Conservation (phyloP, 2,329 filamentous ascomycete genomes). For the Hirsutella minnesotensis region DNA sequence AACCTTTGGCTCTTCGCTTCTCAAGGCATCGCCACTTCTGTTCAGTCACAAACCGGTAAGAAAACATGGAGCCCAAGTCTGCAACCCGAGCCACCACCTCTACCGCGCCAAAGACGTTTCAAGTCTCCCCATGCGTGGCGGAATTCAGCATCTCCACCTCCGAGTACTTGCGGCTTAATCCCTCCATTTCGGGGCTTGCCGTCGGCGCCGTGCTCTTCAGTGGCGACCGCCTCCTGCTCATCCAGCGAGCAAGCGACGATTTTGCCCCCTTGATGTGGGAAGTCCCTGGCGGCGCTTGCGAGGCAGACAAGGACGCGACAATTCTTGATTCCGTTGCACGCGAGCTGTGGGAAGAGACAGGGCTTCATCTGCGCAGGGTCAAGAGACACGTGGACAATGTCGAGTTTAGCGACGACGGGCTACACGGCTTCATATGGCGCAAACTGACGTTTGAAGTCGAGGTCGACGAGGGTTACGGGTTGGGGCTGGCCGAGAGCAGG, state of each 20-base stretch:
- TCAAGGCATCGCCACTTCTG: too few relatives aligned
- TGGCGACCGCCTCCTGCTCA: constrained; percentile 1
- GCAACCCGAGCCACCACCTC: too few relatives aligned
- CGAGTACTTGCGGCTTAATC: constrained; percentile 1
- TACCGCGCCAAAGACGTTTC: too few relatives aligned
- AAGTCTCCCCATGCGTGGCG: not conserved
- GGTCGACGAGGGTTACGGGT: constrained; percentile 1
- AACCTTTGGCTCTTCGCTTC: too few relatives aligned
- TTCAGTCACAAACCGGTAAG: too few relatives aligned
- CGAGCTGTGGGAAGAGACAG: constrained; percentile 5
- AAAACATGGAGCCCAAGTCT: too few relatives aligned
- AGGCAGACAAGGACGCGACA: constrained; percentile 2
- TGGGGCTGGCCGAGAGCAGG: not conserved
- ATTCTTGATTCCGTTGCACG: constrained; percentile 1
- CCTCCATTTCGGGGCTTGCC: not conserved
- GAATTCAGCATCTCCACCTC: not conserved
- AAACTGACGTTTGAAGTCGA: constrained; percentile 5
- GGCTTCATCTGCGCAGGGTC: constrained; percentile 2
- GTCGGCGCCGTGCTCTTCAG: constrained; percentile 3
- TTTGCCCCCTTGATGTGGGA: constrained; percentile 5
- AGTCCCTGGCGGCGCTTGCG: constrained; percentile 3
- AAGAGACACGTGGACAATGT: constrained; percentile 1
- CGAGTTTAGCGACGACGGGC: constrained; percentile 1
- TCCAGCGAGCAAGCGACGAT: constrained; percentile 3
- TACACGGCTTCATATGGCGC: constrained; percentile 4